phyloP scores from a whole-genome alignment of 345 rosid species.

The Lepidium sativum region DNA sequence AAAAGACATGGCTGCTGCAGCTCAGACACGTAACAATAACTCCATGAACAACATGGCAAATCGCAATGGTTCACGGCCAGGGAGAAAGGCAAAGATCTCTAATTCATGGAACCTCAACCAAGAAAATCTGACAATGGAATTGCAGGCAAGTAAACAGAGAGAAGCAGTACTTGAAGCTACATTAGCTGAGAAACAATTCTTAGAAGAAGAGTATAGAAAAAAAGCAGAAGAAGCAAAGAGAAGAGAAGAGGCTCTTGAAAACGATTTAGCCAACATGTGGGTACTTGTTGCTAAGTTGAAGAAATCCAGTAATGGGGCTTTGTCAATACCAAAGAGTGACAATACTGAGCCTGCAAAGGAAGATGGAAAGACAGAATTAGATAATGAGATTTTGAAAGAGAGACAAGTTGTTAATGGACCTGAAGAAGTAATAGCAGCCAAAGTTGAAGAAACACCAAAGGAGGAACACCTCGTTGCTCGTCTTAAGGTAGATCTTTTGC shows the following conservation, averaged over 20 bases:
- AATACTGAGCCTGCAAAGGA: constrained; percentile 20
- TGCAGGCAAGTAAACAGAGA: constrained; percentile 80
- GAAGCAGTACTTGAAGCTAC: constrained; percentile 80
- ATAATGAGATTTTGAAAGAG: constrained; percentile 36
- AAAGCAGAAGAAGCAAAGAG: constrained; percentile 74
- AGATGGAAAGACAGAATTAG: constrained; percentile 31
- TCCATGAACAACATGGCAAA: constrained; percentile 53
- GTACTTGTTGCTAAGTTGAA: constrained; percentile 94
- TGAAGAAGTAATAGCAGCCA: constrained; percentile 32
- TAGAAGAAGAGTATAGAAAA: constrained; percentile 73
- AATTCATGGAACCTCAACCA: constrained; percentile 70
- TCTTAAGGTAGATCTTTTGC: constrained; percentile 45
- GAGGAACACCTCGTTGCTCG: constrained; percentile 87
- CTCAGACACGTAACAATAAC: constrained; percentile 41
- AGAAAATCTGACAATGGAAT: constrained; percentile 67
- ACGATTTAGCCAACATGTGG: constrained; percentile 97
- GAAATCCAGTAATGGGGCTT: constrained; percentile 57
- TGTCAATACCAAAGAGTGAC: constrained; percentile 36
- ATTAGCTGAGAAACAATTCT: constrained; percentile 63
- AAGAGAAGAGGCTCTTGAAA: constrained; percentile 86
- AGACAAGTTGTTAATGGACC: constrained; percentile 37
- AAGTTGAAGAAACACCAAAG: constrained; percentile 31
- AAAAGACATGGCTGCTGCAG: constrained; percentile 39
- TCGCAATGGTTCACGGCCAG: constrained; percentile 49
- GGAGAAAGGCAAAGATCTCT: constrained; percentile 68